These are phyloP conservation scores for Hamamelis virginiana DNA, from an alignment of 164 flowering plant genomes.

Conservation along the genomic window DNA sequence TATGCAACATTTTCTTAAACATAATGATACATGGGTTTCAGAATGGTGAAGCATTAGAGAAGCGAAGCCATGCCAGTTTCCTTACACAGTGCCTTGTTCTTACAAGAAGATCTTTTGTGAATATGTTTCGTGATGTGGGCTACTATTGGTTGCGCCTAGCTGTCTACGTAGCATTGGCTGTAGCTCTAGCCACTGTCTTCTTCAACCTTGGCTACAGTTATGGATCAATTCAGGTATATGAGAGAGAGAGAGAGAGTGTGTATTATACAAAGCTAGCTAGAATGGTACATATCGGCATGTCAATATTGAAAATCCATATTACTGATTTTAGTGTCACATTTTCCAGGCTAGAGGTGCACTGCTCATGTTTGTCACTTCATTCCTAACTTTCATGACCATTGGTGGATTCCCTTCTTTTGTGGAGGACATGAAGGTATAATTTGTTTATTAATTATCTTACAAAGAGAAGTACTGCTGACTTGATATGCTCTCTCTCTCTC, in stretches of 20 bases:
- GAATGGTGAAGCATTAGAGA: conserved; percentile 91
- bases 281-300: too few species aligned
- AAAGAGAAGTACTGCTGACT: too few species aligned
- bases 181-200: conserved; percentile 93
- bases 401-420: conserved; percentile 98
- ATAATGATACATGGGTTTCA: conserved; percentile 26
- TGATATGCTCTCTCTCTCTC: too few species aligned
- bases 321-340: neutral
- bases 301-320: too few species aligned
- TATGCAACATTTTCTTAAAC: neutral
- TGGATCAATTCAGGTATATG: conserved; percentile 83
- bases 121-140: conserved; percentile 97
- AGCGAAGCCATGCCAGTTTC: conserved; percentile 97
- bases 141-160: conserved; percentile 95
- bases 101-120: conserved; percentile 81
- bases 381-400: conserved; percentile 96
- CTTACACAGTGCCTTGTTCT: conserved; percentile 75
- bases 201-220: conserved; percentile 76
- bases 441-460: too few species aligned
- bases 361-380: conserved; percentile 89
- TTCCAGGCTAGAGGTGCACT: conserved; percentile 93
- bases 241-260: too few species aligned
- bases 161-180: conserved; percentile 74
- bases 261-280: too few species aligned
- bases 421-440: conserved; percentile 88